Percentiles rank a stretch among this genome's conserved stretches.
phyloP scores from a whole-genome alignment of 306 rosid genomes.

The Begonia peltatifolia region DNA sequence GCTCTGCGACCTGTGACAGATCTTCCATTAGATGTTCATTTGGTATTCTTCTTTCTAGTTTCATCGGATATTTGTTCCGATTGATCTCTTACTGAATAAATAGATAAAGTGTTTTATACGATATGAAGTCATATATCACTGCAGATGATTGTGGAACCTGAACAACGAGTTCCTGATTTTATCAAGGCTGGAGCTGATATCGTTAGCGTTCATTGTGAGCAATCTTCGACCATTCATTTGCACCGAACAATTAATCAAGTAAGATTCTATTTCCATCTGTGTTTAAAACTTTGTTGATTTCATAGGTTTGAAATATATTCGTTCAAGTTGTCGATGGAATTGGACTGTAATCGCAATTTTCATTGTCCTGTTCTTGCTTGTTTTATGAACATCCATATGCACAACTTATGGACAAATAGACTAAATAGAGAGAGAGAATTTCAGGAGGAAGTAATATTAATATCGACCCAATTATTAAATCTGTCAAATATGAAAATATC shows the following conservation, averaged over 20 bases:
- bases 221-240: conserved; percentile 91
- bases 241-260: conserved; percentile 83
- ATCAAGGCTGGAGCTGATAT: conserved; percentile 99
- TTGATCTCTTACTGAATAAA: conserved; percentile 1
- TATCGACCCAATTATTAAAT: no score
- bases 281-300: no score
- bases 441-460: no score
- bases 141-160: conserved; percentile 99
- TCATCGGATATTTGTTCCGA: background rate
- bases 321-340: no score
- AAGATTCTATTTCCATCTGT: conserved; percentile 16
- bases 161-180: conserved; percentile 90
- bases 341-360: no score
- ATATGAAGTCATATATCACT: conserved; percentile 12
- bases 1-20: conserved; percentile 98
- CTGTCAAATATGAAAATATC: no score
- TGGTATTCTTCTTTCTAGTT: conserved; percentile 41
- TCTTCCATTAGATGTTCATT: conserved; percentile 96
- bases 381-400: no score
- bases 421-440: no score
- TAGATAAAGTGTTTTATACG: background rate
- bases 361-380: no score
- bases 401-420: no score
- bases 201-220: conserved; percentile 88
- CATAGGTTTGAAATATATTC: no score